A percentile compares a stretch with the other conserved stretches of the same genome.
phyloP scores from a whole-genome alignment of 345 rosid genomes.

The Gossypium turneri region DNA sequence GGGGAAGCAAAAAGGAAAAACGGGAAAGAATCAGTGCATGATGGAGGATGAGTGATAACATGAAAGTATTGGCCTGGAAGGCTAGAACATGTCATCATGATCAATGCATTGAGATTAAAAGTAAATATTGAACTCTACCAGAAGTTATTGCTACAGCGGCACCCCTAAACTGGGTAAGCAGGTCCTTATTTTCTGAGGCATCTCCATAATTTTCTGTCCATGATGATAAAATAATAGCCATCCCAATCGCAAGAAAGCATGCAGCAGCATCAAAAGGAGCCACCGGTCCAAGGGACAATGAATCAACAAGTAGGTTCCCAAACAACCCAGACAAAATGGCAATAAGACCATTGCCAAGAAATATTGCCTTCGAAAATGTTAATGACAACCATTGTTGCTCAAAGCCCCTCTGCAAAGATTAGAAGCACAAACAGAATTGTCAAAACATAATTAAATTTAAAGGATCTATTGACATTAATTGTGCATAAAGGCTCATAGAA shows the following conservation, averaged over 20 bases:
- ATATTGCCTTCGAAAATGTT: constrained; percentile 94
- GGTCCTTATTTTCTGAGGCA: constrained; percentile 80
- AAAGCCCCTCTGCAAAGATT: constrained; percentile 65
- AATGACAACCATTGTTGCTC: constrained; percentile 89
- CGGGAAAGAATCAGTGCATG: constrained; percentile 7
- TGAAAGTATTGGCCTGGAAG: not conserved
- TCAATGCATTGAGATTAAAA: constrained; percentile 8
- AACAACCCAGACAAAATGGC: constrained; percentile 84
- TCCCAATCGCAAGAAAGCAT: constrained; percentile 88
- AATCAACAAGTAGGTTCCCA: constrained; percentile 76
- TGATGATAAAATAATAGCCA: constrained; percentile 74
- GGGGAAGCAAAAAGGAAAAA: not conserved
- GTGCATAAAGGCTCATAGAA: not conserved
- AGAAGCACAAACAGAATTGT: not conserved
- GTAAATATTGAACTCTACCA: constrained; percentile 42
- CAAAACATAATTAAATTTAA: not conserved
- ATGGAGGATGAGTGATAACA: not conserved
- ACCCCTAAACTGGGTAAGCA: constrained; percentile 81
- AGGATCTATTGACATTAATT: not conserved
- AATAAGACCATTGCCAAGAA: constrained; percentile 88
- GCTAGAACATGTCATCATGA: constrained; percentile 8
- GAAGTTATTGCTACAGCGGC: constrained; percentile 94
- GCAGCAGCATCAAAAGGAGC: constrained; percentile 97
- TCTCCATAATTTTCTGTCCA: constrained; percentile 93
- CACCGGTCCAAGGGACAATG: constrained; percentile 81